A percentile compares a stretch with the other conserved stretches of the same genome.
Conservation (phyloP, 768 basidiomycete species). For the Boletus sp. region DNA sequence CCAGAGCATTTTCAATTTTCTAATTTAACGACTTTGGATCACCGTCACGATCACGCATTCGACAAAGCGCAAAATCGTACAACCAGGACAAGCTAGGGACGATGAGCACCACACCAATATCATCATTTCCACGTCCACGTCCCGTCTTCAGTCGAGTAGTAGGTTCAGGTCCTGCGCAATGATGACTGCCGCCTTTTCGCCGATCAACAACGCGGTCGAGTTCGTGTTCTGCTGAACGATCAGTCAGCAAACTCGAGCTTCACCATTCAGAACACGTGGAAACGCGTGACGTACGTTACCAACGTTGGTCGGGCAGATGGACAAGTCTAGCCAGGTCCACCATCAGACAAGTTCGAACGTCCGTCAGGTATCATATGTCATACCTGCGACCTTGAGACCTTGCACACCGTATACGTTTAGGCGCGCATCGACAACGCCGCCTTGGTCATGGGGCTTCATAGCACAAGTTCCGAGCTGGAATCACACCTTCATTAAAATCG, state of each 20-base stretch:
- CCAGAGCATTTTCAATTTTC: too few species aligned
- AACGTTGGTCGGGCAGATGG: slow-evolving; percentile 4
- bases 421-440: slow-evolving; percentile 61
- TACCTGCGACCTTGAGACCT: slow-evolving; percentile 61
- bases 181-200: slow-evolving; percentile 17
- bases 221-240: slow-evolving; percentile 9
- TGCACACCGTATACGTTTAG: slow-evolving; percentile 63
- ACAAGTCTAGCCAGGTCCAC: background rate
- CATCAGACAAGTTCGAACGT: background rate
- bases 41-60: too few species aligned
- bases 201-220: slow-evolving; percentile 17
- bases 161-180: slow-evolving; percentile 8
- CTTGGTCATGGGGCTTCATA: slow-evolving; percentile 59
- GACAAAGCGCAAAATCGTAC: too few species aligned
- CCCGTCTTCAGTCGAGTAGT: background rate
- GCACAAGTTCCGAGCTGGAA: slow-evolving; percentile 53
- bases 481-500: background rate
- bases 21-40: too few species aligned
- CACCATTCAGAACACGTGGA: background rate
- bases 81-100: too few species aligned
- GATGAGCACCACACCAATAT: too few species aligned
- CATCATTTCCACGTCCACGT: background rate
- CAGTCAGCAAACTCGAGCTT: background rate
- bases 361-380: background rate
- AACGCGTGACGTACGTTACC: background rate